Base-by-base conservation (phyloP, 345 rosid species). In the Brassica nigra region DNA sequence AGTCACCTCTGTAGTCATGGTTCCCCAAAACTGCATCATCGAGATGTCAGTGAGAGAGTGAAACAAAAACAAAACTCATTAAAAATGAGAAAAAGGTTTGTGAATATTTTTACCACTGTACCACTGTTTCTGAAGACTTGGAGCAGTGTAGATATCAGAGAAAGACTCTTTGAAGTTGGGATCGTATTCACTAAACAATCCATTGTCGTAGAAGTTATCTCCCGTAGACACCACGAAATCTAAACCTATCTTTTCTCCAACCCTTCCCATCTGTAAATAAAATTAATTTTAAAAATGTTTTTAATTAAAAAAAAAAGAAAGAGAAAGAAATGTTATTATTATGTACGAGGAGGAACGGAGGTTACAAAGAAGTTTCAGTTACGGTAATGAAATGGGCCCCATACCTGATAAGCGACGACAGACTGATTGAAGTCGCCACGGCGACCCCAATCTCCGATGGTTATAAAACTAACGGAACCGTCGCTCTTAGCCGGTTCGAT, bases 141-240 rank as follows among this genome's bases (percentile, higher is more conserved):
- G 65, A 3, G 92, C 90, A 4, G 88, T 83, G 86, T 92, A 94
- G 71, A 94, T 85, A 0, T 83, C 61, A 10, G 90, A 77, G 65
- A 94, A 94, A 1, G 98, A 94, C 27, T 94, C 86, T 47, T 82
- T 68, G 66, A 92, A 92, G 5, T 89, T 86, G 0, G 70, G 59
- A 65, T 92, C 97, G 37, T 84, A 14, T 44, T 73, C 88, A 30
- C 86, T 82, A 1, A 76, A 80, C 49, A 91, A 64, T 39, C 95
- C 98, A 74, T 94, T 77, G 42, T 94, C 98, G 52, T 93, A 93
- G 79, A 93, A 93, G 70, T 93, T 93, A 70, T 93, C 97, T 34
- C 98, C 97, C 0, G 96, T 94, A 1, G 97, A 92, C 1, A 94
- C 86, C 12, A 94, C 96, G 73, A 94, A 94, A 79, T 90, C 91